Base-by-base conservation (phyloP, 805 yeast species). In the Candida silvicultrix region DNA sequence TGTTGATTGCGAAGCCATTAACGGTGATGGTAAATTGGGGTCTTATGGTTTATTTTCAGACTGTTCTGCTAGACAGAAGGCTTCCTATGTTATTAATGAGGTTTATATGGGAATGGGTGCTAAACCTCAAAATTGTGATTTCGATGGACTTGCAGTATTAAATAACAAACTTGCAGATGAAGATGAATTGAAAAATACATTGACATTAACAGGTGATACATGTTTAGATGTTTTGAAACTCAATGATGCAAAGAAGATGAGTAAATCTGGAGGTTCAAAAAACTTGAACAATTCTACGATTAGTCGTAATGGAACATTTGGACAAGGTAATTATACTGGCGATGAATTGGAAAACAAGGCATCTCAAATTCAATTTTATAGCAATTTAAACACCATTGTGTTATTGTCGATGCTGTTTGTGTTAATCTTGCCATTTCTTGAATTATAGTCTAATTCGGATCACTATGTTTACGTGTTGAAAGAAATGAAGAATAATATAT, bases 41-140 rank as follows among this genome's bases (percentile, higher is more conserved):
- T 48, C 51, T 0, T 85, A 85, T 59, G 94, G 94, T 49, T 71
- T 74, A 6, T 78, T 71, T 60, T 80, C 92, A 10, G 84, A 74
- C 70, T 86, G 94, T 58, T 68, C 80, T 11, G 65, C 74, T 40
- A 74, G 73, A 56, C 87, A 82, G 45, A 76, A 80, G 66, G 73
- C 85, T 44, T 75, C 87, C 1, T 80, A 72, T 55, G 72, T 78
- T 21, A 64, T 85, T 58, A 81, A 85, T 66, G 67, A 73, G 50
- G 71, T 82, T 62, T 84, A 75, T 44, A 81, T 80, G 63, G 63
- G 63, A 43, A 67, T 66, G 36, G 74, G 81, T 49, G 70, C 68
- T 3, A 50, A 52, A 7, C 43, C 41, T 6, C 50, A 51, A 4
- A 44, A 42, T 5, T 68, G 73, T 47, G 50, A 56, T 38, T 59